These are phyloP conservation scores for Heterobasidion occidentale DNA, from an alignment of 1,284 basidiomycete genomes.

Conservation along the genomic window DNA sequence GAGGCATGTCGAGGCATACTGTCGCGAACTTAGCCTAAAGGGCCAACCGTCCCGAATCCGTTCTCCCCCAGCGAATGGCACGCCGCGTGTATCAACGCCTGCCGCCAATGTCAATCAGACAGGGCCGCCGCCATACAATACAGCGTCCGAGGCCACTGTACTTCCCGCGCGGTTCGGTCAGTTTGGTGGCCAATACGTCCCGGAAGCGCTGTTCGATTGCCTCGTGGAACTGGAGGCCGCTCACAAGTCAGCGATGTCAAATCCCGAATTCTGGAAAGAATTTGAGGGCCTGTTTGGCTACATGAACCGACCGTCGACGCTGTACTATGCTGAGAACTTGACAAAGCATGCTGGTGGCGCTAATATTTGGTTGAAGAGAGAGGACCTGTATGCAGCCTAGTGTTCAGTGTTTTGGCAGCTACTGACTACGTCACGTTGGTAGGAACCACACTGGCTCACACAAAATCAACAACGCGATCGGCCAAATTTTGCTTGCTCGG, in stretches of 20 bases:
- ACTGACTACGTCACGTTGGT: constrained; percentile 4
- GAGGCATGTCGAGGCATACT: constrained; percentile 68
- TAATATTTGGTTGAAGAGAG: constrained; percentile 96
- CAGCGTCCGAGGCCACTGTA: constrained; percentile 30
- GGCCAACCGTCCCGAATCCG: constrained; percentile 30
- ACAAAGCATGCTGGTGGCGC: constrained; percentile 71
- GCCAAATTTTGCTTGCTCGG: constrained; percentile 90
- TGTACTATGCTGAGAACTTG: constrained; percentile 66
- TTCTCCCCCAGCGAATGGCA: not conserved
- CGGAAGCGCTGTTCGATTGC: constrained; percentile 90
- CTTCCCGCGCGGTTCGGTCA: constrained; percentile 87
- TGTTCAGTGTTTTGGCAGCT: constrained; percentile 10
- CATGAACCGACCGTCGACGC: constrained; percentile 66
- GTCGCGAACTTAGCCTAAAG: constrained; percentile 61
- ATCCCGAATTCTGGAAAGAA: constrained; percentile 93
- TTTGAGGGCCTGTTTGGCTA: constrained; percentile 87
- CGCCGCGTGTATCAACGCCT: constrained; percentile 1
- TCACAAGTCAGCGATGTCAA: constrained; percentile 79
- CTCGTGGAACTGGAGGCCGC: constrained; percentile 88
- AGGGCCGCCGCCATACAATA: constrained; percentile 20
- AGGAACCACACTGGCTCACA: constrained; percentile 96
- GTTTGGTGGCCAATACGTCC: constrained; percentile 97
- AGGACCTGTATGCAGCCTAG: constrained; percentile 68
- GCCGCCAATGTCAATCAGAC: constrained; percentile 18
- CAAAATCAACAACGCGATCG: constrained; percentile 95